Evolutionary conservation across 192 early-diverging fungal genomes (phyloP).

Genomic region (Linderina pennispora): DNA sequence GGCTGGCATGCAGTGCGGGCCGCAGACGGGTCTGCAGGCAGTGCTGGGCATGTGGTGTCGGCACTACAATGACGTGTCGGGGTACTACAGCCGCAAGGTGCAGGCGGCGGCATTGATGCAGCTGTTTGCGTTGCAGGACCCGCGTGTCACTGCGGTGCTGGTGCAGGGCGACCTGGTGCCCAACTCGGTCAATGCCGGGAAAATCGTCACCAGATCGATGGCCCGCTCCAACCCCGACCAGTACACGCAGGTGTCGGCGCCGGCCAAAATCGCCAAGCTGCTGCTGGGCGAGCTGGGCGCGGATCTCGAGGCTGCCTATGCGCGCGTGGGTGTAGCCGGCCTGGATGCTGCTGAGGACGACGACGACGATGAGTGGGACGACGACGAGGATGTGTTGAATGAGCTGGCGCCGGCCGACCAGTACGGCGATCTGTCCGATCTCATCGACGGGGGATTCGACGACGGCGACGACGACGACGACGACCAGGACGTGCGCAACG

Average conservation of each 20-base stretch:
- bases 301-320: slow-evolving; percentile 56
- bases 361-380: slow-evolving; percentile 40
- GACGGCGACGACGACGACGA: slow-evolving; percentile 15
- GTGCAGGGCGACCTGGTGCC: slow-evolving; percentile 79
- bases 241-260: slow-evolving; percentile 69
- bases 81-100: slow-evolving; percentile 73
- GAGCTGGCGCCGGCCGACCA: slow-evolving; percentile 6
- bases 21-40: slow-evolving; percentile 64
- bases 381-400: slow-evolving; percentile 54
- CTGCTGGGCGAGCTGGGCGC: slow-evolving; percentile 74
- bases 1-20: slow-evolving; percentile 47
- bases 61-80: slow-evolving; percentile 75
- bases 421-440: slow-evolving; percentile 17
- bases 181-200: slow-evolving; percentile 23
- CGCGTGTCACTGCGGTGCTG: slow-evolving; percentile 54
- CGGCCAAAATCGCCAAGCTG: slow-evolving; percentile 82
- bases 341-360: slow-evolving; percentile 53
- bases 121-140: slow-evolving; percentile 61
- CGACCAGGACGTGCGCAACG: slow-evolving; percentile 30
- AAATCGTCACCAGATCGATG: slow-evolving; percentile 57
- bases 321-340: slow-evolving; percentile 47
- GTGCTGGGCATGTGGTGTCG: slow-evolving; percentile 77
- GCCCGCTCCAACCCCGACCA: slow-evolving; percentile 56
- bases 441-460: slow-evolving; percentile 9
- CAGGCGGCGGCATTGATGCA: slow-evolving; percentile 75